Conservation (phyloP, 176 grass and related monocot genomes). For the Carex parvula region DNA sequence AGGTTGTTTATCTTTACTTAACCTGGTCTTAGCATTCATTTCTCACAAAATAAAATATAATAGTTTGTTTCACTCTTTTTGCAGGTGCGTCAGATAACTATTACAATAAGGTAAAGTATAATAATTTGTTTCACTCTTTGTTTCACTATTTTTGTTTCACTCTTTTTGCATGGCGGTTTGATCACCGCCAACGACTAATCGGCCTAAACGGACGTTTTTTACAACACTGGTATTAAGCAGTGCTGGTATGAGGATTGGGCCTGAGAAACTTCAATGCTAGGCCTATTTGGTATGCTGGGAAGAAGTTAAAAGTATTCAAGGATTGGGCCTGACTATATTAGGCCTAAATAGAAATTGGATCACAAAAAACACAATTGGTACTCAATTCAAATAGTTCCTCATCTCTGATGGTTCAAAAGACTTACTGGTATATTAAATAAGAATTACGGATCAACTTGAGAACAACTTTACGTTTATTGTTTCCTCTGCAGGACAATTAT, state of each 20-base stretch:
- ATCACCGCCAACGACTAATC: too few species aligned
- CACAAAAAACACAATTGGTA: not conserved
- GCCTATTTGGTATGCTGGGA: not conserved
- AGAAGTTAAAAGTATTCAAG: not conserved
- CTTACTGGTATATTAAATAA: not conserved
- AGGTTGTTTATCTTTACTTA: not conserved
- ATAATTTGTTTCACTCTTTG: too few species aligned
- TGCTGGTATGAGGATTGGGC: not conserved
- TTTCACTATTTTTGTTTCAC: too few species aligned
- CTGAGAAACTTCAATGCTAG: not conserved
- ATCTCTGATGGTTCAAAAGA: not conserved
- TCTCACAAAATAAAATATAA: not conserved
- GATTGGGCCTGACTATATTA: not conserved
- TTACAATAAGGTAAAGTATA: conserved; percentile 76
- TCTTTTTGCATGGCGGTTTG: too few species aligned
- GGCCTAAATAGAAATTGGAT: not conserved
- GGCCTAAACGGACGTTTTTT: too few species aligned
- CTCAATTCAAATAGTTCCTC: not conserved
- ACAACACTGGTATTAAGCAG: not conserved
- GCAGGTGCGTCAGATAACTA: conserved; percentile 93
- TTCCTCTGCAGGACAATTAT: conserved; percentile 70
- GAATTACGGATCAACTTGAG: not conserved
- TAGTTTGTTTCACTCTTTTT: conserved; percentile 12
- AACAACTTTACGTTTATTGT: not conserved
- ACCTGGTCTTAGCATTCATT: not conserved